A percentile compares a stretch with the other conserved stretches of the same genome.
phyloP scores from a whole-genome alignment of 2,329 filamentous ascomycete genomes.

The Amesomyces nigricolor region DNA sequence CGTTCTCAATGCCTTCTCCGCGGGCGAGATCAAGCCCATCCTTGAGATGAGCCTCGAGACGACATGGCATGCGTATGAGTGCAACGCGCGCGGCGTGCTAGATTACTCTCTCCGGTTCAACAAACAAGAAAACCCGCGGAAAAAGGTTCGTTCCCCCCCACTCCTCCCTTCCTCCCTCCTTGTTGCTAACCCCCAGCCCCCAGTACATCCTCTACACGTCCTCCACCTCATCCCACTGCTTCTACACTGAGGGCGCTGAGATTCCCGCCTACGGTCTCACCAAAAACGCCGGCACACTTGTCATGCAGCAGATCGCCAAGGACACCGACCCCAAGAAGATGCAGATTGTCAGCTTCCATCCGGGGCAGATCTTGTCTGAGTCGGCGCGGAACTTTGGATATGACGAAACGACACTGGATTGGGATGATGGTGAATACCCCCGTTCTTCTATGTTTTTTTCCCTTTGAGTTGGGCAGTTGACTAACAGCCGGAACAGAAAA shows the following conservation, averaged over 20 bases:
- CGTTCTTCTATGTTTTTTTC: no score
- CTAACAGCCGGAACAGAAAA: constrained; percentile 11
- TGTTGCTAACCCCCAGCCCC: not conserved
- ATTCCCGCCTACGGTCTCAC: constrained; percentile 33
- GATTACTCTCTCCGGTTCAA: constrained; percentile 33
- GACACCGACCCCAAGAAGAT: constrained; percentile 31
- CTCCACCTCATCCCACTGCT: constrained; percentile 28
- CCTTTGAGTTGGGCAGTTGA: not conserved
- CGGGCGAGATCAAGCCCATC: constrained; percentile 19
- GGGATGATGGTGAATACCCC: constrained; percentile 28
- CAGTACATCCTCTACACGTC: constrained; percentile 33
- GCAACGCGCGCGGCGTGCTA: constrained; percentile 30
- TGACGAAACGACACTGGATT: constrained; percentile 22
- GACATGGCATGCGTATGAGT: constrained; percentile 28
- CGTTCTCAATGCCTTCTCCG: constrained; percentile 30
- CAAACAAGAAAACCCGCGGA: constrained; percentile 27
- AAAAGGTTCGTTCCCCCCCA: constrained; percentile 19
- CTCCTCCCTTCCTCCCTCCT: no score
- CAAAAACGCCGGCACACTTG: constrained; percentile 34
- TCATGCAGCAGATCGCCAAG: constrained; percentile 36
- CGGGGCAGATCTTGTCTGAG: constrained; percentile 35
- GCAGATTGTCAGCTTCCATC: constrained; percentile 38
- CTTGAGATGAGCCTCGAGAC: constrained; percentile 23
- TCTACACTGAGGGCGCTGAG: constrained; percentile 11
- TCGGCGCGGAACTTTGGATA: constrained; percentile 23